Conservation (phyloP, 1,284 basidiomycete genomes). For the Gymnopus androsaceus region DNA sequence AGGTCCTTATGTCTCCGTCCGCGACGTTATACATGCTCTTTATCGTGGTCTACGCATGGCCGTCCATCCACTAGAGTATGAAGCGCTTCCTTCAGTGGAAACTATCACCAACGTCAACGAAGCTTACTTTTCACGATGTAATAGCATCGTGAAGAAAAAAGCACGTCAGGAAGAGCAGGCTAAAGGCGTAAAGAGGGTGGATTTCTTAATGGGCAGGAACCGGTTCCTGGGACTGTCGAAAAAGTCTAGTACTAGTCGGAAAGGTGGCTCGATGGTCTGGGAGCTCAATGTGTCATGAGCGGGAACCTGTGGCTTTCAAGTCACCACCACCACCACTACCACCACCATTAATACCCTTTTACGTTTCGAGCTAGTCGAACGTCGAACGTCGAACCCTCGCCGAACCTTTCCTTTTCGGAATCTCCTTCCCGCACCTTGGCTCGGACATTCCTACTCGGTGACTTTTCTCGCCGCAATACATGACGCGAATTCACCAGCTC, state of each 20-base stretch:
- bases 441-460: too few relatives aligned
- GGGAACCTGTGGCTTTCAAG: not conserved
- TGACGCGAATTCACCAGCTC: too few relatives aligned
- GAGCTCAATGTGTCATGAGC: slow-evolving; percentile 26
- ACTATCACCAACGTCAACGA: slow-evolving; percentile 22
- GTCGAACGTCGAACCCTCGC: too few relatives aligned
- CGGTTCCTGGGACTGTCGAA: slow-evolving; percentile 30
- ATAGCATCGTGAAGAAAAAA: slow-evolving; percentile 20
- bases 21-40: slow-evolving; percentile 27
- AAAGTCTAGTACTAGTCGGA: slow-evolving; percentile 14
- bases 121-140: slow-evolving; percentile 32
- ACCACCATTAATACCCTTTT: not conserved
- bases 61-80: slow-evolving; percentile 23
- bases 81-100: slow-evolving; percentile 24
- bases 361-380: not conserved
- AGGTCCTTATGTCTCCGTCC: slow-evolving; percentile 27
- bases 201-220: slow-evolving; percentile 30
- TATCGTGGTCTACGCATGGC: slow-evolving; percentile 24
- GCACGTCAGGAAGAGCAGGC: slow-evolving; percentile 25
- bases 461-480: too few relatives aligned
- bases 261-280: slow-evolving; percentile 26
- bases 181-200: slow-evolving; percentile 33
- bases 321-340: too few relatives aligned
- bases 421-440: too few relatives aligned
- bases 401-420: too few relatives aligned